Evolutionary conservation across 2,329 filamentous ascomycete genomes (phyloP), one percentile per base, ranked within the genome.

Genomic region (Blastomyces silverae): DNA sequence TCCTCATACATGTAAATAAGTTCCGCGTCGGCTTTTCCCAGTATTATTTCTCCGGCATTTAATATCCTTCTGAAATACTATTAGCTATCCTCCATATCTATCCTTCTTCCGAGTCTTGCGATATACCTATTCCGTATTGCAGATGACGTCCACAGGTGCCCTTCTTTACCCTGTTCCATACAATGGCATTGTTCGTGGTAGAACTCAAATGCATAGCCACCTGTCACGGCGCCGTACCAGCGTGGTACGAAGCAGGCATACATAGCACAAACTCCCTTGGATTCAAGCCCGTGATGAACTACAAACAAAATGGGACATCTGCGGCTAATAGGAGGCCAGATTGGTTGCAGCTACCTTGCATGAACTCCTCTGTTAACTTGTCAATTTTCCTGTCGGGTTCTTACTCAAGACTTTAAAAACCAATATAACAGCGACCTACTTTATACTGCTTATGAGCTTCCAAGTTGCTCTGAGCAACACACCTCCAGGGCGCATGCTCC

Each of bases 171-270:
- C 48, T 15, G 48, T 52, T 52, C 22, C 50, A 52, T 28, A 52
- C 50, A 52, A 52, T 28, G 11, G n/a, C 50, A 52, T 52, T 52
- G 50, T 52, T 22, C 37, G 0, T 10, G 22, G 50, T 13, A 22
- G 25, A 52, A 0, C 50, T 52, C 11, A 52, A 52, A 3, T 5
- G 50, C 13, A 28, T 17, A 28, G n/a, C n/a, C 22, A 28, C 22
- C 13, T 28, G 11, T 52, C 22, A 52, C 50, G 22, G 50, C 50
- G 25, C n/a, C 46, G 20, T 55, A 28, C 53, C 31, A 28, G 25
- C 31, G 53, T 56, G 28, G 53, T 5, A 56, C 53, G 53, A 37
- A n/a, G 50, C 44, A 46, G 37, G 44, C 50, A 56, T 37, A 56
- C 31, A 11, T 56, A 17, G 31, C 53, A 20, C 53, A n/a, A 22